Conservation (phyloP, 805 yeast species). For the Pichia scutulata region DNA sequence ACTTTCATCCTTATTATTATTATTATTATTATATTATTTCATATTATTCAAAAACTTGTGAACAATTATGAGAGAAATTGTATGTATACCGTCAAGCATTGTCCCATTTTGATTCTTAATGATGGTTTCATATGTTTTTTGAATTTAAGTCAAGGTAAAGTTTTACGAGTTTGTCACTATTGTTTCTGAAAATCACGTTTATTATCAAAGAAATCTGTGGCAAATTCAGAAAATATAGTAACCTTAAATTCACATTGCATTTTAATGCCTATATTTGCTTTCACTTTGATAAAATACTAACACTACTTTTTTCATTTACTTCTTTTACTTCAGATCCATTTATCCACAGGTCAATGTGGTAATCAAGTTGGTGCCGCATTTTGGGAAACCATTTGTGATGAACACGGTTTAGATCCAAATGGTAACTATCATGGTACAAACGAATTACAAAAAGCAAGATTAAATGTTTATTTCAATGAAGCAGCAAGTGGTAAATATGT, state of each 20-base stretch:
- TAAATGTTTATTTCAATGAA: conserved; percentile 83
- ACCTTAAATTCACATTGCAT: not conserved
- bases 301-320: not conserved
- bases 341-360: conserved; percentile 98
- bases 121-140: not conserved
- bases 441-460: conserved; percentile 41
- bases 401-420: conserved; percentile 70
- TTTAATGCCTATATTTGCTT: not conserved
- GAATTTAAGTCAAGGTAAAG: not conserved
- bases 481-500: conserved; percentile 85
- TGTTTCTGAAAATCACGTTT: not conserved
- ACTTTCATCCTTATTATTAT: not conserved
- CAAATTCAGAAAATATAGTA: not conserved
- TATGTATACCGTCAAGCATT: conserved; percentile 13
- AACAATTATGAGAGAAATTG: conserved; percentile 27
- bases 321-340: conserved; percentile 60
- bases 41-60: not conserved
- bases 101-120: not conserved
- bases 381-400: conserved; percentile 89
- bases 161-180: not conserved
- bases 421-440: conserved; percentile 63
- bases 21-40: not conserved
- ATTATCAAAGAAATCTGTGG: not conserved
- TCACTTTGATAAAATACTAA: not conserved
- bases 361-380: conserved; percentile 95